Evolutionary conservation across 2,329 filamentous ascomycete genomes (phyloP).

Genomic region (Keithomyces neogunnii): DNA sequence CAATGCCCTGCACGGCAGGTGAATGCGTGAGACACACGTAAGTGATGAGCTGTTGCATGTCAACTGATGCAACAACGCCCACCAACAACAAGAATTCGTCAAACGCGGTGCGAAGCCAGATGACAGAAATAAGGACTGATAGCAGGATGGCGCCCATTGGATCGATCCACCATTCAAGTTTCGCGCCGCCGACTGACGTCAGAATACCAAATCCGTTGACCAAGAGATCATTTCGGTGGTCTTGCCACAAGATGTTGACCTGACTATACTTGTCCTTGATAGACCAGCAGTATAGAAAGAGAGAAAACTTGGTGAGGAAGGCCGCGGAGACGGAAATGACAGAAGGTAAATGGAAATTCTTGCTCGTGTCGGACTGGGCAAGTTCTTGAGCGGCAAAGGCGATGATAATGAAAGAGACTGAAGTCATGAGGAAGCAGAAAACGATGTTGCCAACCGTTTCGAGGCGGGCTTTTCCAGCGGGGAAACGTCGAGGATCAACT

Average conservation of each 20-base stretch:
- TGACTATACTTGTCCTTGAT: slow-evolving; percentile 87
- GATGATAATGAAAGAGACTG: slow-evolving; percentile 86
- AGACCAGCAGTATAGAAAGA: slow-evolving; percentile 91
- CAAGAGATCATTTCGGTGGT: slow-evolving; percentile 94
- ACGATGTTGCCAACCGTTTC: slow-evolving; percentile 94
- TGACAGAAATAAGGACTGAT: slow-evolving; percentile 64
- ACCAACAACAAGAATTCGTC: slow-evolving; percentile 86
- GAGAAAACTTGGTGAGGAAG: slow-evolving; percentile 70
- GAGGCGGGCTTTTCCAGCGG: slow-evolving; percentile 85
- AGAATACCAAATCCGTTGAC: slow-evolving; percentile 92
- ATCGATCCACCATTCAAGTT: slow-evolving; percentile 91
- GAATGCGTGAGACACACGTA: slow-evolving; percentile 89
- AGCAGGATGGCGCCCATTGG: slow-evolving; percentile 83
- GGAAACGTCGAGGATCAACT: slow-evolving; percentile 80
- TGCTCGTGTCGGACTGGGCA: slow-evolving; percentile 42
- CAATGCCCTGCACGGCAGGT: slow-evolving; percentile 71
- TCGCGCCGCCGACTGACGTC: slow-evolving; percentile 83
- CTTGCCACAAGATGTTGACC: slow-evolving; percentile 88
- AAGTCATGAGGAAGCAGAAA: slow-evolving; percentile 93
- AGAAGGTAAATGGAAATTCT: slow-evolving; percentile 69
- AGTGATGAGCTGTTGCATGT: slow-evolving; percentile 87
- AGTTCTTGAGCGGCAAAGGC: slow-evolving; percentile 76
- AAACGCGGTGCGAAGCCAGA: slow-evolving; percentile 84
- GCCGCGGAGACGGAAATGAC: slow-evolving; percentile 79
- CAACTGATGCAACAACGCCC: slow-evolving; percentile 76